A percentile compares a stretch with the other conserved stretches of the same genome.
Conservation (phyloP, 129 eudicot species). For the Scalesia atractyloides region DNA sequence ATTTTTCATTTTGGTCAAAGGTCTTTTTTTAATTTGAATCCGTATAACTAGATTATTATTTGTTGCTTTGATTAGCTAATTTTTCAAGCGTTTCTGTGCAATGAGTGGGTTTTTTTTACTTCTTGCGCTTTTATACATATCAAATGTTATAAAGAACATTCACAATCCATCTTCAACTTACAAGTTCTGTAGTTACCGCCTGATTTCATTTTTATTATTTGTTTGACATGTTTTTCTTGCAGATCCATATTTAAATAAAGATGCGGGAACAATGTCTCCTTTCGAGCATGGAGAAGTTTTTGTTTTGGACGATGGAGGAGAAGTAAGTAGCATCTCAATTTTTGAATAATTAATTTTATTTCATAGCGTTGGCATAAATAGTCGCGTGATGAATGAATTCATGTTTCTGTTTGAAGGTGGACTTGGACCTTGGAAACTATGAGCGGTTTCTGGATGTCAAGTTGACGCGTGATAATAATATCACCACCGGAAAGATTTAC, state of each 20-base stretch:
- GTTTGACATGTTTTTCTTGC: conserved; percentile 25
- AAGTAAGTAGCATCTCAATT: conserved; percentile 48
- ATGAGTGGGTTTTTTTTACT: background rate
- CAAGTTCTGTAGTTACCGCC: background rate
- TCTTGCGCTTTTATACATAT: conserved; percentile 4
- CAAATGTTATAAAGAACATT: background rate
- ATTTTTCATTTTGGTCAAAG: too few species aligned
- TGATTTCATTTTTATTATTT: conserved; percentile 2
- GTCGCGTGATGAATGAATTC: background rate
- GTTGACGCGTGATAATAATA: conserved; percentile 87
- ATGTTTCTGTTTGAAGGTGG: conserved; percentile 66
- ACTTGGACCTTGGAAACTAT: conserved; percentile 98
- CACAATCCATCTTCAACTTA: background rate
- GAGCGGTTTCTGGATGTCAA: conserved; percentile 91
- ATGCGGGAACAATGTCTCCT: conserved; percentile 99
- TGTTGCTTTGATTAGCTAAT: conserved; percentile 16
- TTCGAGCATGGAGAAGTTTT: conserved; percentile 98
- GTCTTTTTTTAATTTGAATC: too few species aligned
- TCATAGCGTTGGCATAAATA: background rate
- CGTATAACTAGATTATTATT: background rate
- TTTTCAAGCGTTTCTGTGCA: background rate
- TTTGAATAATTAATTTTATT: background rate
- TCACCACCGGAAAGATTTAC: conserved; percentile 94
- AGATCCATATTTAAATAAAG: conserved; percentile 96
- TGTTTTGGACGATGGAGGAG: conserved; percentile 98